Evolutionary conservation across 192 early-diverging fungal genomes (phyloP), one percentile per base, ranked within the genome.

Genomic region (Allomyces macrogynus): DNA sequence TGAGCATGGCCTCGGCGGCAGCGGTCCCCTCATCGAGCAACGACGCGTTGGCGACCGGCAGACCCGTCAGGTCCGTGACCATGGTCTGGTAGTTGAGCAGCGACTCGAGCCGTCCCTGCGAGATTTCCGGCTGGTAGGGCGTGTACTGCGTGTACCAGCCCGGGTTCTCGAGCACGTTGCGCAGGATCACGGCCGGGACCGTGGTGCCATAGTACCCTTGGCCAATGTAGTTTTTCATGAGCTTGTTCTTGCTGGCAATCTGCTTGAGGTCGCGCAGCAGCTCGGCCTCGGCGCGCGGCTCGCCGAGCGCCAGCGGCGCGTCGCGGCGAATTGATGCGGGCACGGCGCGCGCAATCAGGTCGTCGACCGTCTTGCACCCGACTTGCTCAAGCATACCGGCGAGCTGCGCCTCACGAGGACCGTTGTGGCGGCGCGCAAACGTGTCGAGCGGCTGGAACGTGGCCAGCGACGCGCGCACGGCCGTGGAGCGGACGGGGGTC

Each of bases 21-120:
- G 96, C 96, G 14, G 96, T 97, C 63, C 94, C 96, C 81, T 99
- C 96, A 64, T 99, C 96, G 61, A 99, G 78, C 64, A 99, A 76
- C n/a, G 92, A 95, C 44, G 96, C 93, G 69, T 99, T 99, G 66
- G 96, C 87, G 24, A 97, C 89, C 18, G 89, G 83, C 70, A 99
- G 76, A n/a, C 96, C 94, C 0, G 96, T 96, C 23, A 99, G 69
- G 72, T 99, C 93, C 25, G 79, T 82, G 66, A 99, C 86, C 81
- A 97, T 91, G 5, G 96, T 99, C 76, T 99, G 96, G 80, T 81
- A 99, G 76, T 99, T 99, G 65, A 99, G 73, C 54, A 99, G 82
- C 20, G 92, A 92, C 76, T 99, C 96, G 4, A 99, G 80, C 63
- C 96, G 87, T 44, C 96, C 96, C 77, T 99, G 96, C 63, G 96